These are phyloP conservation scores for Penicillium paxilli DNA, from an alignment of 495 filamentous ascomycete genomes.

Conservation along the genomic window DNA sequence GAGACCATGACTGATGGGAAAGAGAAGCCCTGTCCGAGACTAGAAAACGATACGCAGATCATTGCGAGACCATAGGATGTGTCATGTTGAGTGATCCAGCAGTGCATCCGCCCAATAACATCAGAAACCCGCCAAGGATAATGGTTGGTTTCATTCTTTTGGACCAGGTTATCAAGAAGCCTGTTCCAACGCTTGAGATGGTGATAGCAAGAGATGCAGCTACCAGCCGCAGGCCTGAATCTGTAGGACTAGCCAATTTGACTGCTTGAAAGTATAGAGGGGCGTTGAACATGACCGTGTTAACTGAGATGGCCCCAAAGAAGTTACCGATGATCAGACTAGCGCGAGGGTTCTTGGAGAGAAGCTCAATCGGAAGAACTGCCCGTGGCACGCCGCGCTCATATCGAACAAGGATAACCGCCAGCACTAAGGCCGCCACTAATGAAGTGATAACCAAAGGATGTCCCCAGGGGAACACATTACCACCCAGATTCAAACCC, in stretches of 20 bases:
- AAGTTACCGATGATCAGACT: constrained; percentile 71
- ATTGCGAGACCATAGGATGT: constrained; percentile 62
- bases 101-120: constrained; percentile 56
- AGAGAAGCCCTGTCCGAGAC: constrained; percentile 64
- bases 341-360: constrained; percentile 59
- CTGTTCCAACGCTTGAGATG: constrained; percentile 58
- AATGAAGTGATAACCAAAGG: constrained; percentile 67
- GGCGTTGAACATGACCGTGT: constrained; percentile 74
- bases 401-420: constrained; percentile 59
- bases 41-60: constrained; percentile 58
- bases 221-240: constrained; percentile 69
- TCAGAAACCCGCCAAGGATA: constrained; percentile 51
- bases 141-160: constrained; percentile 64
- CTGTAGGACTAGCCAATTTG: constrained; percentile 67
- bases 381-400: constrained; percentile 61
- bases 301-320: constrained; percentile 61
- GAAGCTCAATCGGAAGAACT: constrained; percentile 69
- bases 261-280: constrained; percentile 82
- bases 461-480: constrained; percentile 71
- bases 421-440: constrained; percentile 52
- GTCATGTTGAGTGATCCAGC: constrained; percentile 51
- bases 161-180: constrained; percentile 69
- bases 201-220: constrained; percentile 60
- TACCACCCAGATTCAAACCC: constrained; percentile 76
- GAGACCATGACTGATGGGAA: constrained; percentile 66